phyloP scores from a whole-genome alignment of 495 filamentous ascomycete genomes.

The Penicillium subrubescens region DNA sequence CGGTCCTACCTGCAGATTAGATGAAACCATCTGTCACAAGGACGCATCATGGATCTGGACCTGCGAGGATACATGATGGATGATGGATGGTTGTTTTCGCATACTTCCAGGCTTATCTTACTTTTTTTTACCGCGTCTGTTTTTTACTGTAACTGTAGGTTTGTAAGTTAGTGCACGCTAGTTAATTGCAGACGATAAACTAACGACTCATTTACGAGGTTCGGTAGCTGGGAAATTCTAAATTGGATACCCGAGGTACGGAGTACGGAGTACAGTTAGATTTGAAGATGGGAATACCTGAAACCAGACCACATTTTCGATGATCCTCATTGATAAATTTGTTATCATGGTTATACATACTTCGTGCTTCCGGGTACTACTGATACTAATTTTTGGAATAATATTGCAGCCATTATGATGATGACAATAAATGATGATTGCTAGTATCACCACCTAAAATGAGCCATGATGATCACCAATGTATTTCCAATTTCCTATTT shows the following conservation, averaged over 20 bases:
- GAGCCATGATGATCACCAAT: not conserved
- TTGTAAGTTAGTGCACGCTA: not conserved
- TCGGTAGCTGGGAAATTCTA: not conserved
- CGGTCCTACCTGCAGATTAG: slow-evolving; percentile 7
- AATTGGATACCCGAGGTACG: not conserved
- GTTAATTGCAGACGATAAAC: not conserved
- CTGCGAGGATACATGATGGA: not conserved
- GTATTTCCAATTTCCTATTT: not conserved
- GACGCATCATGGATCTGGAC: slow-evolving; percentile 16
- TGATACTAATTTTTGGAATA: not conserved
- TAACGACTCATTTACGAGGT: not conserved
- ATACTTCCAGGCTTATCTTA: not conserved
- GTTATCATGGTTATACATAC: not conserved
- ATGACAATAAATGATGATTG: not conserved
- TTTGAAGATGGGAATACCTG: not conserved
- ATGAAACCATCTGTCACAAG: slow-evolving; percentile 21
- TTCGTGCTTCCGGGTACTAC: not conserved
- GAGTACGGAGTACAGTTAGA: not conserved
- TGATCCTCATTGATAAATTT: not conserved
- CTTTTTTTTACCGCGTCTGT: not conserved
- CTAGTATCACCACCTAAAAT: not conserved
- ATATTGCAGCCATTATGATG: not conserved
- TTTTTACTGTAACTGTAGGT: not conserved
- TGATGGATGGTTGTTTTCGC: not conserved
- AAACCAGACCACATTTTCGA: not conserved